These are phyloP conservation scores for Globisporangium sylvaticum DNA, from an alignment of 352 stramenopile species.

Conservation along the genomic window DNA sequence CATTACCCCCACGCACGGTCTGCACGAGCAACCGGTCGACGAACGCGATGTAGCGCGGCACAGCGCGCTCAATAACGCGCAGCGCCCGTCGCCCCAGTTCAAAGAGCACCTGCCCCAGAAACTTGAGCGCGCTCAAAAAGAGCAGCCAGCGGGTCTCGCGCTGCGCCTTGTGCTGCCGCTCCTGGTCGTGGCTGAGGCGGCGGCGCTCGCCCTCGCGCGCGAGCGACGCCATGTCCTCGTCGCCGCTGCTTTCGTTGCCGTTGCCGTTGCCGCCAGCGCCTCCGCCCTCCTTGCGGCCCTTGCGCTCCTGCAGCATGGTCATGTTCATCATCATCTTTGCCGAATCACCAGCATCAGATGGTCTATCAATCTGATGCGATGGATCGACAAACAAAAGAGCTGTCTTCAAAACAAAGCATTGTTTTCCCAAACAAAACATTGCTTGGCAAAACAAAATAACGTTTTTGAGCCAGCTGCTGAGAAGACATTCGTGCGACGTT, in stretches of 20 bases:
- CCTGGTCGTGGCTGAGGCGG: conserved; percentile 19
- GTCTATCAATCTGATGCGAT: neutral
- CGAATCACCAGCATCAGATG: neutral
- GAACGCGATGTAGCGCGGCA: conserved; percentile 44
- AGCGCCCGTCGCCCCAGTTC: conserved; percentile 40
- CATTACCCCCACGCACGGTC: conserved; percentile 40
- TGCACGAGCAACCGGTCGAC: conserved; percentile 48
- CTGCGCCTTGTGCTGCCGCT: conserved; percentile 11
- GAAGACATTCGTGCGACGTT: neutral
- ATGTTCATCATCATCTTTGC: conserved; percentile 17
- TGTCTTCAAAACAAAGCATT: too few relatives aligned
- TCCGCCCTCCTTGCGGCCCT: conserved; percentile 1
- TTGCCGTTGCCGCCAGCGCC: neutral
- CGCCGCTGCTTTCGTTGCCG: conserved; percentile 5
- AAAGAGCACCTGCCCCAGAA: conserved; percentile 43
- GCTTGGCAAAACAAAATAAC: too few relatives aligned
- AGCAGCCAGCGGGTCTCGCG: conserved; percentile 32
- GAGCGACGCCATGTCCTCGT: conserved; percentile 38
- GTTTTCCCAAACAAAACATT: too few relatives aligned
- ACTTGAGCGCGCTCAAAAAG: conserved; percentile 38
- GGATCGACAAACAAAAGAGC: too few relatives aligned
- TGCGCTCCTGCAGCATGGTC: conserved; percentile 18
- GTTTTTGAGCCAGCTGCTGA: neutral
- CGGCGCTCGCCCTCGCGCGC: conserved; percentile 37
- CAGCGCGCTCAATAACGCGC: conserved; percentile 42